A percentile compares a stretch with the other conserved stretches of the same genome.
phyloP scores from a whole-genome alignment of 2,329 filamentous ascomycete species.

The Trichoderma brevicompactum region DNA sequence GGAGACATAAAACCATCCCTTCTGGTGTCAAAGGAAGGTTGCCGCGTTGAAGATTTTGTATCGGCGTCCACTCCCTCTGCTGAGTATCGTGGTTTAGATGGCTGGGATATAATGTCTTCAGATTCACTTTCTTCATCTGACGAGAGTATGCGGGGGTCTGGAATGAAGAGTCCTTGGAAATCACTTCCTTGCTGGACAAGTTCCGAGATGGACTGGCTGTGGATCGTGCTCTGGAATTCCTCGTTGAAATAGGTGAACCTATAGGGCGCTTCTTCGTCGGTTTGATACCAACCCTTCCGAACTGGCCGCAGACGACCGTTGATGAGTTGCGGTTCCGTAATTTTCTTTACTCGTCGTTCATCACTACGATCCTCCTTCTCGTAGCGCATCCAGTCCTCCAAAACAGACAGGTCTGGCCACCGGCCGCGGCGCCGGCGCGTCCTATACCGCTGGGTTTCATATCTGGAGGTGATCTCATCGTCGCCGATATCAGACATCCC shows the following conservation, averaged over 20 bases:
- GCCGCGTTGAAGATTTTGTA: constrained; percentile 51
- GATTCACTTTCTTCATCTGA: constrained; percentile 73
- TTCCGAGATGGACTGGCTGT: constrained; percentile 93
- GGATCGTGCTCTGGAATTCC: constrained; percentile 92
- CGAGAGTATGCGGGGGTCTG: constrained; percentile 76
- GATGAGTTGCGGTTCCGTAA: constrained; percentile 90
- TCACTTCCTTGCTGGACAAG: constrained; percentile 81
- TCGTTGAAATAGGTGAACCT: constrained; percentile 99
- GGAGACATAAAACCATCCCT: constrained; percentile 39
- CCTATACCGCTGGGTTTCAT: constrained; percentile 43
- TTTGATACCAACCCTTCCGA: constrained; percentile 79
- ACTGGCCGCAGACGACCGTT: constrained; percentile 85
- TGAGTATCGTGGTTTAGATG: constrained; percentile 34
- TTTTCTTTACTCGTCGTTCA: constrained; percentile 82
- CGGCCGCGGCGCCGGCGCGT: constrained; percentile 66
- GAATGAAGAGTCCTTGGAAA: constrained; percentile 88
- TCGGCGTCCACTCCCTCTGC: constrained; percentile 43
- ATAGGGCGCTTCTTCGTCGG: constrained; percentile 88
- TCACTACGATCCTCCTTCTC: constrained; percentile 81
- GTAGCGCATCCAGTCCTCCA: constrained; percentile 88
- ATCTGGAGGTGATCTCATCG: constrained; percentile 65
- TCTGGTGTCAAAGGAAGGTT: constrained; percentile 48
- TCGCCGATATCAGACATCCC: constrained; percentile 77
- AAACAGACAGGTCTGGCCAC: constrained; percentile 83
- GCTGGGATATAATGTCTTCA: constrained; percentile 42